Conservation (phyloP, 1,284 basidiomycete genomes). For the Sporisorium exsertum region DNA sequence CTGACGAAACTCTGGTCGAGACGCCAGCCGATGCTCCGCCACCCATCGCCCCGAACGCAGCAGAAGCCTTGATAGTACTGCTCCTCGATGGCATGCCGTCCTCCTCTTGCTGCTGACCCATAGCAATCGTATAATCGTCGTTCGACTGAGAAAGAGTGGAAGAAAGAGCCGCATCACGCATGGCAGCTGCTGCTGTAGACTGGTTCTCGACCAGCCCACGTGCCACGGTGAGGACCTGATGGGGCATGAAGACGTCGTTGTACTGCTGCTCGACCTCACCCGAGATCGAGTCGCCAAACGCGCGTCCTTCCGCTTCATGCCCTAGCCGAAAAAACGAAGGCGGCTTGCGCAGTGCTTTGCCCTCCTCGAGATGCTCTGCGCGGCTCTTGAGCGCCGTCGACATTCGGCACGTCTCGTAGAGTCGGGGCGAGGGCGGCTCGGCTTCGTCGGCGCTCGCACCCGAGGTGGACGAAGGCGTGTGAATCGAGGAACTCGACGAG, state of each 20-base stretch:
- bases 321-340: conserved; percentile 58
- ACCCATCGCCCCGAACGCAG: conserved; percentile 2
- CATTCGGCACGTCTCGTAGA: conserved; percentile 36
- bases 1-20: conserved; percentile 2
- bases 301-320: conserved; percentile 57
- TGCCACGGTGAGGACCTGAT: conserved; percentile 48
- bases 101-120: not conserved
- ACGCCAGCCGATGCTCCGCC: not conserved
- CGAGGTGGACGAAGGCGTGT: conserved; percentile 50
- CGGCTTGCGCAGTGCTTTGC: conserved; percentile 35
- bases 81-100: conserved; percentile 13
- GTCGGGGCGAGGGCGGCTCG: conserved; percentile 42
- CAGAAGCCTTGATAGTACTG: conserved; percentile 21
- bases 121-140: not conserved
- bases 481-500: conserved; percentile 44
- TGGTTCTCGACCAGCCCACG: conserved; percentile 49
- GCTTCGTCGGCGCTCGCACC: conserved; percentile 50
- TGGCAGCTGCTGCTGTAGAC: conserved; percentile 20
- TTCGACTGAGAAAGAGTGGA: not conserved
- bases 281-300: not conserved
- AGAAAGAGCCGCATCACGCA: conserved; percentile 22
- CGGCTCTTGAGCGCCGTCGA: conserved; percentile 35
- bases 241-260: conserved; percentile 51
- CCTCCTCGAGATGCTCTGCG: conserved; percentile 31
- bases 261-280: conserved; percentile 1